Conservation (phyloP, 441 rosid genomes). For the Erodium trifolium region DNA sequence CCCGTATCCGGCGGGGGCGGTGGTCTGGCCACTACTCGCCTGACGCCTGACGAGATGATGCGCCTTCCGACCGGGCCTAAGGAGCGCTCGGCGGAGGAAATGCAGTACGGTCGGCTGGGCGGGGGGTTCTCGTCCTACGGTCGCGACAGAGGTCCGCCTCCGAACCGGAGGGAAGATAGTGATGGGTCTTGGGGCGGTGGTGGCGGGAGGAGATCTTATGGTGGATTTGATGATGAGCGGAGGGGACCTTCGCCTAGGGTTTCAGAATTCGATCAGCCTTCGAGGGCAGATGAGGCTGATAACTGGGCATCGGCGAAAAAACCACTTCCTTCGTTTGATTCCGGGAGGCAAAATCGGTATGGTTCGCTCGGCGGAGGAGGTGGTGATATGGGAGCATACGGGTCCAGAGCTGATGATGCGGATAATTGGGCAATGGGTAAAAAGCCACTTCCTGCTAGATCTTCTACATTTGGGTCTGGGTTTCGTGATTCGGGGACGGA, state of each 20-base stretch:
- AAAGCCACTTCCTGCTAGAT: constrained; percentile 37
- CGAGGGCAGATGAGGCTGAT: constrained; percentile 78
- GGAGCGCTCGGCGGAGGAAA: constrained; percentile 81
- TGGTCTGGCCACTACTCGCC: constrained; percentile 21
- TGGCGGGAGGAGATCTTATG: constrained; percentile 47
- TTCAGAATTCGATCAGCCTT: constrained; percentile 67
- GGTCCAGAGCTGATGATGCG: constrained; percentile 46
- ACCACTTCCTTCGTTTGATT: constrained; percentile 43
- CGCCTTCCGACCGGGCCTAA: constrained; percentile 86
- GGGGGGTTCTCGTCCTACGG: constrained; percentile 75
- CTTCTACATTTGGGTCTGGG: constrained; percentile 61
- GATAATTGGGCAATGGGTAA: constrained; percentile 53
- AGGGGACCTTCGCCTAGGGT: constrained; percentile 66
- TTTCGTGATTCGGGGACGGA: constrained; percentile 52
- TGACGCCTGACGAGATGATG: constrained; percentile 67
- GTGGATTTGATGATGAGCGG: constrained; percentile 76
- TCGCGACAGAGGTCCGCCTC: constrained; percentile 28
- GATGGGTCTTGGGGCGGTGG: constrained; percentile 52
- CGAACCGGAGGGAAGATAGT: constrained; percentile 29
- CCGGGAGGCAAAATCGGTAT: constrained; percentile 49
- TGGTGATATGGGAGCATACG: constrained; percentile 28
- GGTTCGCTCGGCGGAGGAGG: constrained; percentile 35
- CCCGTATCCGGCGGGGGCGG: constrained; percentile 21
- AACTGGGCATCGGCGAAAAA: constrained; percentile 71
- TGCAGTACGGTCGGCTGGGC: constrained; percentile 72